Conservation (phyloP, 2,329 filamentous ascomycete species). For the Colletotrichum siamense region DNA sequence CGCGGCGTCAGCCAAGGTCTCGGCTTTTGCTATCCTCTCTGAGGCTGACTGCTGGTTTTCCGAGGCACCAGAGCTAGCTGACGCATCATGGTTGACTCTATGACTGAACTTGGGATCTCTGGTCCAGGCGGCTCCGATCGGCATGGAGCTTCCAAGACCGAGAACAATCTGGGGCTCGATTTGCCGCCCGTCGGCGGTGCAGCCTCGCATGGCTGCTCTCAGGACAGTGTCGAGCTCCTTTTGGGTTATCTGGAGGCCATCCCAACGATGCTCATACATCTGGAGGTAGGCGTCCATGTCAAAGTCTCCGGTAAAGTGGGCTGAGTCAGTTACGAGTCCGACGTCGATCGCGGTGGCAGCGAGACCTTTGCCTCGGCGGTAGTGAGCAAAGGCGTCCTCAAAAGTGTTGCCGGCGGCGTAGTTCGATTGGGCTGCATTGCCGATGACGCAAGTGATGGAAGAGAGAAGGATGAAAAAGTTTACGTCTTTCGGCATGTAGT, state of each 20-base stretch:
- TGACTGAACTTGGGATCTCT: slow-evolving; percentile 5
- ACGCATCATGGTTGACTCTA: background rate
- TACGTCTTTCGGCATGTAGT: slow-evolving; percentile 25
- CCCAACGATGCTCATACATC: slow-evolving; percentile 14
- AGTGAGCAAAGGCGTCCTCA: slow-evolving; percentile 32
- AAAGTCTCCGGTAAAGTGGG: background rate
- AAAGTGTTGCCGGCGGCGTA: slow-evolving; percentile 42
- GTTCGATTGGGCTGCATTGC: slow-evolving; percentile 40
- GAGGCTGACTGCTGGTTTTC: background rate
- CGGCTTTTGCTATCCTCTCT: background rate
- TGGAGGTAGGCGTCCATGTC: background rate
- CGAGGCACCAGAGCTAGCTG: background rate
- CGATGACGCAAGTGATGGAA: slow-evolving; percentile 39
- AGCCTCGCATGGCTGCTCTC: background rate
- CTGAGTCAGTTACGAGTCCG: slow-evolving; percentile 4
- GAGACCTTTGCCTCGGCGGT: slow-evolving; percentile 19
- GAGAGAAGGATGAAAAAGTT: slow-evolving; percentile 46
- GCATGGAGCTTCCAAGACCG: background rate
- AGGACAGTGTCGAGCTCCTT: background rate
- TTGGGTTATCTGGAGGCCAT: background rate
- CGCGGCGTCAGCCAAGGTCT: background rate
- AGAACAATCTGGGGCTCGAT: background rate
- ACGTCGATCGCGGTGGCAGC: slow-evolving; percentile 27
- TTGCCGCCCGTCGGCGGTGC: background rate
- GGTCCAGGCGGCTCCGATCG: background rate